A percentile compares a stretch with the other conserved stretches of the same genome.
phyloP scores from a whole-genome alignment of 805 yeast species.

The Yamadazyma paraphyllophila region DNA sequence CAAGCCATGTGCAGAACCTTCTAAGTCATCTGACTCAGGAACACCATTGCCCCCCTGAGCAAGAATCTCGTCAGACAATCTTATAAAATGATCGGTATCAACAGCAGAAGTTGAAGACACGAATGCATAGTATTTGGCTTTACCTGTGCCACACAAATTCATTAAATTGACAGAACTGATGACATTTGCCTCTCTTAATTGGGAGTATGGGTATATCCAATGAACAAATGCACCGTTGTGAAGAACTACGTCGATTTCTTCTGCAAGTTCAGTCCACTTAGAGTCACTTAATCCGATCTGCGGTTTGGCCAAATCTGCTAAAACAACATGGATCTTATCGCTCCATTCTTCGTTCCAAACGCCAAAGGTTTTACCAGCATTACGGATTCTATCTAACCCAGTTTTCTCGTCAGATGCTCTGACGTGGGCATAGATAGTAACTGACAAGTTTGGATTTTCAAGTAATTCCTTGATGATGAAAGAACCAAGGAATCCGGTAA shows the following conservation, averaged over 20 bases:
- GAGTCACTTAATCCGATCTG: constrained; percentile 64
- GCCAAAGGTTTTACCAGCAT: constrained; percentile 80
- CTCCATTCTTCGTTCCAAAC: constrained; percentile 66
- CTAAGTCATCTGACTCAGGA: constrained; percentile 76
- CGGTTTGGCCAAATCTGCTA: constrained; percentile 77
- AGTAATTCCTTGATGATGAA: constrained; percentile 79
- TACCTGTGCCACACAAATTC: constrained; percentile 73
- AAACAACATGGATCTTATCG: constrained; percentile 60
- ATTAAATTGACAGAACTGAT: constrained; percentile 81
- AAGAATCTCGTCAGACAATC: constrained; percentile 67
- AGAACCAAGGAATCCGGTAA: constrained; percentile 94
- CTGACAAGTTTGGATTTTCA: constrained; percentile 45
- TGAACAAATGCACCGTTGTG: constrained; percentile 98
- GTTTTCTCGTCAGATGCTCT: constrained; percentile 69
- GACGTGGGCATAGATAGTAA: constrained; percentile 82
- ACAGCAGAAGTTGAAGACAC: constrained; percentile 94
- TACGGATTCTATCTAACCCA: constrained; percentile 74
- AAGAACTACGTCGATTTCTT: constrained; percentile 72
- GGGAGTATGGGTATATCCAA: constrained; percentile 95
- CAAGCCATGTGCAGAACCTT: constrained; percentile 78
- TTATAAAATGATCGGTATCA: constrained; percentile 79
- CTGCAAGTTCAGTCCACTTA: constrained; percentile 58
- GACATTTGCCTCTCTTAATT: constrained; percentile 90
- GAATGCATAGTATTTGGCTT: constrained; percentile 81
- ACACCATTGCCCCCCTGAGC: constrained; percentile 70